Evolutionary conservation across 257 asterid genomes (phyloP), one percentile per base, ranked within the genome.

Genomic region (Solanum ossicruentum): DNA sequence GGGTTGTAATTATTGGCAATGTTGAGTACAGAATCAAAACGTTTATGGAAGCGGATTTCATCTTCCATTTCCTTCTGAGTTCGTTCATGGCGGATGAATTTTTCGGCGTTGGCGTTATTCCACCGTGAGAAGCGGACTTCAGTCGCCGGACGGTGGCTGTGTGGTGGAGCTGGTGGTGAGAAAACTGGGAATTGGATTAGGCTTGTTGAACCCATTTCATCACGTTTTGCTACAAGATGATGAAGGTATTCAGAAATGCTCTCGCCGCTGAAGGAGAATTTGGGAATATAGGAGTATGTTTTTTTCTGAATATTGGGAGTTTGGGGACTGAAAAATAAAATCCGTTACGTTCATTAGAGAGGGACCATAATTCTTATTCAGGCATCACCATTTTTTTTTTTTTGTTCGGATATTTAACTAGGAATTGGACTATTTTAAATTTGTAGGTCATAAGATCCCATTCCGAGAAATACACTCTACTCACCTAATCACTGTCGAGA

Each of bases 31-130:
- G 98, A 90, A 56, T 95, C 92, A 90, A 89, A 91, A 82, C 99
- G 98, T 55, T 91, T 93, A 39, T 91, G 88, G 89, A 91, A 86
- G 88, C 97, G 98, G 86, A 90, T 77, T 65, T 92, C 90, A 92
- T 95, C 97, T 89, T 95, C 98, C 36, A 95, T 85, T 80, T 95
- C 92, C 71, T 95, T 92, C 88, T 93, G 98, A 55, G 89, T 82
- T 51, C 90, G 93, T 41, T 91, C 89, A 4, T 70, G 93, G 60
- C 89, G 93, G 89, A 85, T 86, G 92, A 93, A 93, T 86, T 95
- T 93, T 69, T 92, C 93, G 75, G 99, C 98, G 90, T 93, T 95
- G 87, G 98, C 97, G 91, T 96, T 96, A 97, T 96, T 95, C 99
- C 99, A 96, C 61, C 99, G 93, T 10, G 99, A 91, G 91, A 95